Evolutionary conservation across 1,139 yeast species (phyloP).

Genomic region (Lodderomyces parapsilosis): DNA sequence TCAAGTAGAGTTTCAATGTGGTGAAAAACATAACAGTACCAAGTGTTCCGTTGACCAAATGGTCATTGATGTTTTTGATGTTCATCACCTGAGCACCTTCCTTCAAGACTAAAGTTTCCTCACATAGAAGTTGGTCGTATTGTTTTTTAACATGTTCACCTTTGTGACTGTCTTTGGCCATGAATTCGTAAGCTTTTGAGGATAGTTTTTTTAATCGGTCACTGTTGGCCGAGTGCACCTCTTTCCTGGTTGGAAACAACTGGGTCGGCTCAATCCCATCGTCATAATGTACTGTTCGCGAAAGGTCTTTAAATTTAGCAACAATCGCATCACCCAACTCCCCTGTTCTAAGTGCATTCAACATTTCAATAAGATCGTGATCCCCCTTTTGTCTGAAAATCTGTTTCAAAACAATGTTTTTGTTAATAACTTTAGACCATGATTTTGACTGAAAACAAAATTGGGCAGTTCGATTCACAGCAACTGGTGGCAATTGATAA

Average conservation of each 20-base stretch:
- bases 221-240: slow-evolving; percentile 70
- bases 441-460: slow-evolving; percentile 60
- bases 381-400: slow-evolving; percentile 79
- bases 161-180: slow-evolving; percentile 48
- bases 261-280: slow-evolving; percentile 86
- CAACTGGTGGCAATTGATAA: slow-evolving; percentile 83
- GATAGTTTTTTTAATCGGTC: slow-evolving; percentile 41
- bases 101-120: slow-evolving; percentile 42
- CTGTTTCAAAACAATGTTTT: slow-evolving; percentile 57
- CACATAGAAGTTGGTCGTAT: slow-evolving; percentile 50
- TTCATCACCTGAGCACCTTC: slow-evolving; percentile 65
- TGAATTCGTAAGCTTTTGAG: slow-evolving; percentile 42
- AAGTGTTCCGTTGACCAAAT: slow-evolving; percentile 56
- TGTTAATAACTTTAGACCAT: slow-evolving; percentile 55
- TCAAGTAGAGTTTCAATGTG: slow-evolving; percentile 27
- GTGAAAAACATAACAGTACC: slow-evolving; percentile 68
- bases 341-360: slow-evolving; percentile 74
- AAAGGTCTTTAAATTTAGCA: slow-evolving; percentile 44
- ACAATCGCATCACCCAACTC: slow-evolving; percentile 47
- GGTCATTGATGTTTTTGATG: slow-evolving; percentile 42
- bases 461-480: slow-evolving; percentile 33
- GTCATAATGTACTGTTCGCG: slow-evolving; percentile 53
- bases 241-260: slow-evolving; percentile 69
- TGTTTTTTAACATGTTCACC: slow-evolving; percentile 18
- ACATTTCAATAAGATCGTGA: slow-evolving; percentile 62